Evolutionary conservation across 2,329 filamentous ascomycete species (phyloP).

Genomic region (Epichloe bromicola): DNA sequence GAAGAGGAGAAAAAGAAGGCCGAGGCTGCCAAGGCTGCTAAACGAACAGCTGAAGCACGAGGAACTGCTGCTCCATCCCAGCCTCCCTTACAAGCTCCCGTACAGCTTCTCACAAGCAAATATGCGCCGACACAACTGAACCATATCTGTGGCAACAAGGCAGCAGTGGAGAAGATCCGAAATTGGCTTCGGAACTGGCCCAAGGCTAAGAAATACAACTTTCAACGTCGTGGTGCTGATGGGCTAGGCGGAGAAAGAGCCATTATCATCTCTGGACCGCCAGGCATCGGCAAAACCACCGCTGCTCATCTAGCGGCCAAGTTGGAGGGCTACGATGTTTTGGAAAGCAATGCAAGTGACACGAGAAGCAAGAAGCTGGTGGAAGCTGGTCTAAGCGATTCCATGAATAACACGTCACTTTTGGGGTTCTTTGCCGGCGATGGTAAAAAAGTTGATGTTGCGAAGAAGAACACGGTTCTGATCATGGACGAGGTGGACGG

Average conservation of each 20-base stretch:
- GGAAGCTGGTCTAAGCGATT: slow-evolving; percentile 74
- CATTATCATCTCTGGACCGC: slow-evolving; percentile 90
- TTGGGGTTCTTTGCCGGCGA: slow-evolving; percentile 81
- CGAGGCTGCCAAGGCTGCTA: slow-evolving; percentile 38
- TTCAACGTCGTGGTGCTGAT: slow-evolving; percentile 72
- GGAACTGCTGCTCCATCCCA: slow-evolving; percentile 21
- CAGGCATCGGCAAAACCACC: slow-evolving; percentile 95
- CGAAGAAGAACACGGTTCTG: slow-evolving; percentile 86
- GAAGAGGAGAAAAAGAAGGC: slow-evolving; percentile 54
- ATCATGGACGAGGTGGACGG: slow-evolving; percentile 99
- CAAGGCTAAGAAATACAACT: slow-evolving; percentile 64
- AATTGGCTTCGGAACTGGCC: slow-evolving; percentile 76
- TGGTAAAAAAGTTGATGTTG: slow-evolving; percentile 62
- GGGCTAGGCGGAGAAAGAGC: slow-evolving; percentile 73
- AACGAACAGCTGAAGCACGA: slow-evolving; percentile 23
- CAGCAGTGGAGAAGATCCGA: slow-evolving; percentile 77
- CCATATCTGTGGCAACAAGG: slow-evolving; percentile 94
- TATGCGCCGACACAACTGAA: slow-evolving; percentile 76
- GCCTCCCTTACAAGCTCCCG: slow-evolving; percentile 31
- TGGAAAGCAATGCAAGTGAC: slow-evolving; percentile 94
- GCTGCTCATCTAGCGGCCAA: slow-evolving; percentile 90
- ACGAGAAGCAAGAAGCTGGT: slow-evolving; percentile 92
- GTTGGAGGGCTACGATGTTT: slow-evolving; percentile 80
- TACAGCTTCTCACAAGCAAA: slow-evolving; percentile 82
- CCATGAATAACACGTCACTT: slow-evolving; percentile 86